Evolutionary conservation across 257 asterid species (phyloP).

Genomic region (Nicotiana tabacum): DNA sequence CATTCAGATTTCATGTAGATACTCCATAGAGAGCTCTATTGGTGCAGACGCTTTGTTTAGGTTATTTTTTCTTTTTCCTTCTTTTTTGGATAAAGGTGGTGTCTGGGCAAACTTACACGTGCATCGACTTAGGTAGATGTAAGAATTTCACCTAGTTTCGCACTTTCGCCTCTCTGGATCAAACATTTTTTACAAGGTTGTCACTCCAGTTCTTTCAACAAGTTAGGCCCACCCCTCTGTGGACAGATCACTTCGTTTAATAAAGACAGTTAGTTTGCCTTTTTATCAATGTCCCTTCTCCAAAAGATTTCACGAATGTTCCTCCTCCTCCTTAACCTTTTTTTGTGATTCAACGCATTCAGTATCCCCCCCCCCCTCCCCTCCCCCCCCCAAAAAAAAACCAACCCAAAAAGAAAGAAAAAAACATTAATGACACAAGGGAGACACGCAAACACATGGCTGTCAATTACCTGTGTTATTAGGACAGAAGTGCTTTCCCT

Average conservation of each 20-base stretch:
- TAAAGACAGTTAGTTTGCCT: background rate
- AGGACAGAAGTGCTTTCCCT: background rate
- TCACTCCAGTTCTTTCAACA: background rate
- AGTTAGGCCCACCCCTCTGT: background rate
- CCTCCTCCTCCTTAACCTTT: background rate
- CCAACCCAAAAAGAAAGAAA: background rate
- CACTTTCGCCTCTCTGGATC: background rate
- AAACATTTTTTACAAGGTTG: background rate
- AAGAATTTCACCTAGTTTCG: background rate
- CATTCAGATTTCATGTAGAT: background rate
- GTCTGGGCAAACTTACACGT: background rate
- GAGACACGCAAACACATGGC: background rate
- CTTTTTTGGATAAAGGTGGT: background rate
- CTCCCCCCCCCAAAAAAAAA: background rate
- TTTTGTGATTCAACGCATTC: background rate
- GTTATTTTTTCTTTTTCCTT: background rate
- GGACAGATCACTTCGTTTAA: background rate
- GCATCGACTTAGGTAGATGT: background rate
- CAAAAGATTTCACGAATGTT: too few relatives aligned
- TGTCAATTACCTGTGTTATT: background rate
- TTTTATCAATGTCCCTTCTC: background rate
- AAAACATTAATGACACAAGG: background rate
- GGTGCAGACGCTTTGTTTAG: background rate
- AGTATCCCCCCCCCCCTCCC: background rate
- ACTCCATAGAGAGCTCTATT: background rate